phyloP scores from a whole-genome alignment of 306 rosid species.

The Acmispon strigosus region DNA sequence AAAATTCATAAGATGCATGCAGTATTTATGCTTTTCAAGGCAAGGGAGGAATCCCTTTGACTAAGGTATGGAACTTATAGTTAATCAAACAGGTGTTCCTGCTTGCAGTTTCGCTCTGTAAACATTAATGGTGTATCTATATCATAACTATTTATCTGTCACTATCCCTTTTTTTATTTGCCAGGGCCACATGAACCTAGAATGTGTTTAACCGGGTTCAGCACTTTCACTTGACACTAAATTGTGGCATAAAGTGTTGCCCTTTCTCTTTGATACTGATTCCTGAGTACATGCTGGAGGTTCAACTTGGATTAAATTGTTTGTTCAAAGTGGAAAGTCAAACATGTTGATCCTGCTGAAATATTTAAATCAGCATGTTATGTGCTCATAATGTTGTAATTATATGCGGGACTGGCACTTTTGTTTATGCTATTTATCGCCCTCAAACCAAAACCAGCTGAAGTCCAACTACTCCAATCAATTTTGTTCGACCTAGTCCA shows the following conservation, averaged over 20 bases:
- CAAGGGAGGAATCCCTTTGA: neutral
- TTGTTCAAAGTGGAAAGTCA: neutral
- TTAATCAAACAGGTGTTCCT: neutral
- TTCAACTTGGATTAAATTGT: neutral
- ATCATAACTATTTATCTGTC: too few species aligned
- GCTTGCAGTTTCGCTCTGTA: slow-evolving; percentile 4
- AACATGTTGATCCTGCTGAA: neutral
- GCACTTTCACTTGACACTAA: neutral
- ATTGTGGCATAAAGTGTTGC: neutral
- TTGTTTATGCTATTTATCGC: neutral
- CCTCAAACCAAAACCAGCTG: neutral
- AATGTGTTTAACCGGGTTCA: neutral
- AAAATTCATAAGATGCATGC: slow-evolving; percentile 31
- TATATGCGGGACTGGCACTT: neutral
- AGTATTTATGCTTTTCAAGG: slow-evolving; percentile 5
- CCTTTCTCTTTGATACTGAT: neutral
- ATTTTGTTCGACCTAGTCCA: neutral
- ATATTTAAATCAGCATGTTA: neutral
- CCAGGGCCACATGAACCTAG: neutral
- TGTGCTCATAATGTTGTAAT: neutral
- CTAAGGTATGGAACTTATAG: slow-evolving; percentile 30
- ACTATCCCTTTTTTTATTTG: too few species aligned
- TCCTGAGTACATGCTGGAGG: neutral
- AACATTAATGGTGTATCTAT: neutral
- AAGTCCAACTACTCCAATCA: neutral